Base-by-base conservation (phyloP, 2,329 filamentous ascomycete genomes). In the Teratosphaeria destructans region DNA sequence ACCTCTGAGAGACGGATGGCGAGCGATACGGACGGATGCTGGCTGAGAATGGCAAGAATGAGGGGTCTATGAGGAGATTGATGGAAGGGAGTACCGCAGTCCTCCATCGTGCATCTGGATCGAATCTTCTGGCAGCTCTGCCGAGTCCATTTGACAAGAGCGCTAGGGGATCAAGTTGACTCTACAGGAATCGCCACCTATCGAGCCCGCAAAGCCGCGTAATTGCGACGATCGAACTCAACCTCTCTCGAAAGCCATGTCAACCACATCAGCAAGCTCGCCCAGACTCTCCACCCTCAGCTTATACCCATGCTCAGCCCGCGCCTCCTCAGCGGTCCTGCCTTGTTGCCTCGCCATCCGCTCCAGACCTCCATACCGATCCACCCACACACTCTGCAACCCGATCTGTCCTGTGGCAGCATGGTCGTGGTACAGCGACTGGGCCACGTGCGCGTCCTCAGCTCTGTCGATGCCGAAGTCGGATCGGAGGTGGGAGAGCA, bases 361-460 rank as follows among this genome's bases (percentile, higher is more conserved):
- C 43, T 49, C 19, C n/a, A 19, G 79, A 6, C 71, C 66, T 0
- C 75, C 81, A 0, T 77, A 77, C 43, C 85, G 73, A 59, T 80
- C 80, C 66, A 90, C 89, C 85, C 85, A 90, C n/a, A 80, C 81
- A 59, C 80, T 85, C 64, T 77, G 78, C 43, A 90, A 69, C 1
- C 82, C 85, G 19, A 85, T 66, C 68, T 82, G 70, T 72, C 81
- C 82, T 2, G 85, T 84, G 0, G 88, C 85, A 5, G 81, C 78
- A 71, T 89, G 86, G 66, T 90, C 88, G 63, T 86, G 82, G 47
- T 77, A 79, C 70, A 89, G 73, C 62, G 84, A 86, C 72, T 87
- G 81, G 56, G 87, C 88, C 0, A 86, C 86, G 68, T 89, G 86
- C 63, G 89, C 68, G 54, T 90, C 76, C 61, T 84, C 75, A 0